Evolutionary conservation across 805 yeast species (phyloP).

Genomic region (Schwanniomyces occidentalis): DNA sequence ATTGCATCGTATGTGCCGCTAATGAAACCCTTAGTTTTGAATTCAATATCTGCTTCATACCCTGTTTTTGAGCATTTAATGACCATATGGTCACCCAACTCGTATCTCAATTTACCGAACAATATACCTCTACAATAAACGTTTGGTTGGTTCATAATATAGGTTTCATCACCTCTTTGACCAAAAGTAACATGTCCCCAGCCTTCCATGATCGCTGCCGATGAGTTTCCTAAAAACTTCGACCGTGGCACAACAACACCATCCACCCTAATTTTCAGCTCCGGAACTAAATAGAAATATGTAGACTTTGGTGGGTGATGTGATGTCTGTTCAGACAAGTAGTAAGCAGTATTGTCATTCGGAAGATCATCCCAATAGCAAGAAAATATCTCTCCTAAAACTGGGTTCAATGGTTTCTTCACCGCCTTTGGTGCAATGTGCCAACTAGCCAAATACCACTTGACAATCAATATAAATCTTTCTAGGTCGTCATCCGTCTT

Average conservation of each 20-base stretch:
- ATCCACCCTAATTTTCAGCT: constrained; percentile 77
- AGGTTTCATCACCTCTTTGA: constrained; percentile 66
- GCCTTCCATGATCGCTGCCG: constrained; percentile 98
- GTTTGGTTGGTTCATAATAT: constrained; percentile 91
- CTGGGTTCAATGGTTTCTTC: constrained; percentile 94
- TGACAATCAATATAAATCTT: constrained; percentile 72
- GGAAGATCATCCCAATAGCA: constrained; percentile 91
- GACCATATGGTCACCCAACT: constrained; percentile 89
- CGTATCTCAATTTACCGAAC: constrained; percentile 86
- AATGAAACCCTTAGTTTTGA: constrained; percentile 92
- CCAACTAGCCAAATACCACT: constrained; percentile 96
- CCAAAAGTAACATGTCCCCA: constrained; percentile 67
- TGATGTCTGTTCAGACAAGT: constrained; percentile 90
- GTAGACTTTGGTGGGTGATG: constrained; percentile 99
- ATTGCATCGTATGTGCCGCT: constrained; percentile 91
- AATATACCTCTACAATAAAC: constrained; percentile 92
- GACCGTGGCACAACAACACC: constrained; percentile 89
- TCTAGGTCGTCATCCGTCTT: constrained; percentile 54
- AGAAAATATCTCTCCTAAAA: constrained; percentile 85
- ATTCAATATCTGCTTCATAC: constrained; percentile 79
- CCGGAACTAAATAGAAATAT: constrained; percentile 86
- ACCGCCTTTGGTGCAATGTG: constrained; percentile 99
- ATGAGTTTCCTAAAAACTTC: constrained; percentile 88
- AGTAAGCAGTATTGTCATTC: constrained; percentile 67
- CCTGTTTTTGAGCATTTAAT: constrained; percentile 62